A percentile compares a stretch with the other conserved stretches of the same genome.
phyloP scores from a whole-genome alignment of 805 yeast genomes.

The Cyberlindnera sargentensis region DNA sequence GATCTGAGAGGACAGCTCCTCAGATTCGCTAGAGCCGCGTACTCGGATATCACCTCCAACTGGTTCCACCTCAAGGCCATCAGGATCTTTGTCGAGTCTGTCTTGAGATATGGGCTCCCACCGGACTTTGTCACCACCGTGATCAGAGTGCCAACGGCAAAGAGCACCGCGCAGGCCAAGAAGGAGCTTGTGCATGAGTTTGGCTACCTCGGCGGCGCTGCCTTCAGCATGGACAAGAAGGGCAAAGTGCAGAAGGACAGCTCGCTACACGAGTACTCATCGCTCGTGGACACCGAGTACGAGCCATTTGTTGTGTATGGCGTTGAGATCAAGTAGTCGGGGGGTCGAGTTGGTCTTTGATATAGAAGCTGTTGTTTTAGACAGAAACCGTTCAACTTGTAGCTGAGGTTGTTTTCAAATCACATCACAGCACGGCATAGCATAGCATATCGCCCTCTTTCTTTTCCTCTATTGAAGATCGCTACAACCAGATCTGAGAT shows the following conservation, averaged over 20 bases:
- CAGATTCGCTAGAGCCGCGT: slow-evolving; percentile 84
- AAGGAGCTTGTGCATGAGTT: slow-evolving; percentile 64
- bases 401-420: no score
- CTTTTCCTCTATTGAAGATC: no score
- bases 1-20: slow-evolving; percentile 69
- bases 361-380: no score
- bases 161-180: slow-evolving; percentile 50
- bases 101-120: slow-evolving; percentile 93
- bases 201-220: slow-evolving; percentile 89
- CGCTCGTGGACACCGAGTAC: slow-evolving; percentile 89
- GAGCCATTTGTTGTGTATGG: slow-evolving; percentile 91
- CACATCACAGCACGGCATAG: no score
- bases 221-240: slow-evolving; percentile 60
- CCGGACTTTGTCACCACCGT: slow-evolving; percentile 68
- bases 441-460: no score
- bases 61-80: slow-evolving; percentile 90
- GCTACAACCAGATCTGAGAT: no score
- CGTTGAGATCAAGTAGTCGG: slow-evolving; percentile 31
- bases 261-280: slow-evolving; percentile 78
- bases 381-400: not conserved
- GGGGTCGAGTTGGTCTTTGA: no score
- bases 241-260: slow-evolving; percentile 59
- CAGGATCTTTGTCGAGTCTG: slow-evolving; percentile 86
- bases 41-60: slow-evolving; percentile 71
- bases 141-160: slow-evolving; percentile 37